phyloP scores from a whole-genome alignment of 176 grass and related monocot genomes.

The Carex kokanica region DNA sequence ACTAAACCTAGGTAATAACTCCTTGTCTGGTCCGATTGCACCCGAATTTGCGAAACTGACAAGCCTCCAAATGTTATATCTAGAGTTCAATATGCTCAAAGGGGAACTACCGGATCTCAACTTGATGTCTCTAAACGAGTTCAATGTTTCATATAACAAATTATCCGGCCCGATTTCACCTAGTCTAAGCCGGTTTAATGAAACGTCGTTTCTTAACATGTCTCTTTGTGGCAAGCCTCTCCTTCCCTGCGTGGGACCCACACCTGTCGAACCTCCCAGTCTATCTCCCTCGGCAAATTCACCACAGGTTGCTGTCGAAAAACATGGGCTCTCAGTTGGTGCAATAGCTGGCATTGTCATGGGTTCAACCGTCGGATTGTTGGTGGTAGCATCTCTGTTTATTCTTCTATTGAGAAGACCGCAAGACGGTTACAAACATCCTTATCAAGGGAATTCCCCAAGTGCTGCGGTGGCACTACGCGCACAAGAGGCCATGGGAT shows the following conservation, averaged over 20 bases:
- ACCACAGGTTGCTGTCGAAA: not conserved
- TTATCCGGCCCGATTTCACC: constrained; percentile 50
- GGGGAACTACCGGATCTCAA: constrained; percentile 44
- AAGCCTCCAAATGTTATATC: constrained; percentile 39
- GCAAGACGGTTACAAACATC: not conserved
- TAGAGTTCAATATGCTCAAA: constrained; percentile 51
- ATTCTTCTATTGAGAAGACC: constrained; percentile 30
- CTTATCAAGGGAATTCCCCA: constrained; percentile 29
- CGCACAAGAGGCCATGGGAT: constrained; percentile 54
- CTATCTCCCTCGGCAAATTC: not conserved
- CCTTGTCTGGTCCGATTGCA: constrained; percentile 44
- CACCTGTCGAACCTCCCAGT: not conserved
- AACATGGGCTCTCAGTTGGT: constrained; percentile 39
- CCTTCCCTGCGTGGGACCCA: constrained; percentile 22
- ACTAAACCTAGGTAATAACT: constrained; percentile 58
- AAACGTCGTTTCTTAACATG: constrained; percentile 56
- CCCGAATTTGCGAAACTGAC: constrained; percentile 41
- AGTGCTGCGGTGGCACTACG: constrained; percentile 51
- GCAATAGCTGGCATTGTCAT: constrained; percentile 66
- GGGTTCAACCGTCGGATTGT: constrained; percentile 28
- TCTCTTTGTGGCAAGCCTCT: constrained; percentile 70
- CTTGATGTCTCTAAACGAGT: constrained; percentile 17
- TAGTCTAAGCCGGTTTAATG: constrained; percentile 38
- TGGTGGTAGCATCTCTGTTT: constrained; percentile 34
- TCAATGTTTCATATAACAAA: constrained; percentile 89